Percentiles rank a stretch among this genome's conserved stretches.
Conservation (phyloP, 1,284 basidiomycete genomes). For the Heterobasidion annosum region DNA sequence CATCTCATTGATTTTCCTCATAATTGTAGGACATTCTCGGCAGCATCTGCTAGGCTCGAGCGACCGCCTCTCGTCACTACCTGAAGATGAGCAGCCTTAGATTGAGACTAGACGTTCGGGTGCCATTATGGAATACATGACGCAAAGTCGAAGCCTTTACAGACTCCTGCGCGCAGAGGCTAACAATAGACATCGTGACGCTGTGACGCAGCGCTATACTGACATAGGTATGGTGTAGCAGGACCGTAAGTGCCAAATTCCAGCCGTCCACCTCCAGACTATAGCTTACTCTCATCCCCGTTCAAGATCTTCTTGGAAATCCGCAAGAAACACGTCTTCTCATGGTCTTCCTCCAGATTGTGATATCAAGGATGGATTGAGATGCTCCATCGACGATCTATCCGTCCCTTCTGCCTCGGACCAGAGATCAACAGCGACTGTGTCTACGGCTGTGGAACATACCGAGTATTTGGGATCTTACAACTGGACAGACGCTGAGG, state of each 20-base stretch:
- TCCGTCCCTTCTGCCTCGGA: constrained; percentile 3
- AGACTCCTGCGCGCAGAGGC: too few species aligned
- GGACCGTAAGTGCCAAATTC: too few species aligned
- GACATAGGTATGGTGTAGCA: too few species aligned
- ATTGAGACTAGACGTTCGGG: too few species aligned
- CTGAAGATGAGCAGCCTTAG: too few species aligned
- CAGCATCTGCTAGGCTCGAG: too few species aligned
- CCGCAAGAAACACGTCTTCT: background rate
- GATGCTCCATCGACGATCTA: constrained; percentile 16
- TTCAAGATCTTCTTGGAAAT: background rate
- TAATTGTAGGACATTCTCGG: too few species aligned
- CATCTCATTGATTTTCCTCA: too few species aligned
- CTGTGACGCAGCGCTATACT: too few species aligned
- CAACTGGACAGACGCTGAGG: constrained; percentile 32
- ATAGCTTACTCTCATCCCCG: background rate
- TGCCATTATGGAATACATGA: constrained; percentile 14
- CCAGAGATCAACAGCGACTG: background rate
- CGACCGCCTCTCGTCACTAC: constrained; percentile 19
- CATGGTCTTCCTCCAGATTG: constrained; percentile 7
- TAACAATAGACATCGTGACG: too few species aligned
- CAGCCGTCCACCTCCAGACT: too few species aligned
- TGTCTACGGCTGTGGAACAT: constrained; percentile 22
- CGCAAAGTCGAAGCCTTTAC: too few species aligned
- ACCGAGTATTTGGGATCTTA: constrained; percentile 38
- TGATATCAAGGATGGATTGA: constrained; percentile 24